Conservation (phyloP, 2,329 filamentous ascomycete species). For the Leptoxyphium fumago region DNA sequence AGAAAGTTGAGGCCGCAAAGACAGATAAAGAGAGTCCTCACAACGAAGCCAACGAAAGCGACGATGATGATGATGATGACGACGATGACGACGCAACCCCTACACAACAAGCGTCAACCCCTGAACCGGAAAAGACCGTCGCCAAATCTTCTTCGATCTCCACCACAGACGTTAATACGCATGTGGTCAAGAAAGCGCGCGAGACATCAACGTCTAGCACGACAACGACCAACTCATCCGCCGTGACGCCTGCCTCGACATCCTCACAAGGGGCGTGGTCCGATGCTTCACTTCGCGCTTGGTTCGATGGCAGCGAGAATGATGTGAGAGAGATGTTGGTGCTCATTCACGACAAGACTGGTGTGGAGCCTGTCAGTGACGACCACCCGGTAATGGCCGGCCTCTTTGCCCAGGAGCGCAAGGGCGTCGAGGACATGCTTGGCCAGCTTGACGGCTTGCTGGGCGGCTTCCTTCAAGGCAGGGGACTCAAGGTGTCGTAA, state of each 20-base stretch:
- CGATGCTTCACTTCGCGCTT: conserved; percentile 69
- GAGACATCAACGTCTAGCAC: conserved; percentile 9
- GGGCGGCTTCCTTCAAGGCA: conserved; percentile 13
- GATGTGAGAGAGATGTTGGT: conserved; percentile 82
- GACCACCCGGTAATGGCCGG: conserved; percentile 73
- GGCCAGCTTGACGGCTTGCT: conserved; percentile 56
- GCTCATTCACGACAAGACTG: conserved; percentile 84
- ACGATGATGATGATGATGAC: not conserved
- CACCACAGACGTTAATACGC: not conserved
- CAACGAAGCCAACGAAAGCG: conserved; percentile 1
- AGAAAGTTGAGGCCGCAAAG: conserved; percentile 2
- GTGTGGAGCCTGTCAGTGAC: conserved; percentile 61
- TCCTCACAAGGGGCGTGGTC: conserved; percentile 58
- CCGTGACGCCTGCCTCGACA: conserved; percentile 24
- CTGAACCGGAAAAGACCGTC: not conserved
- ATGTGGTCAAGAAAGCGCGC: conserved; percentile 1
- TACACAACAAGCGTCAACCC: not conserved
- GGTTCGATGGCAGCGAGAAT: conserved; percentile 68
- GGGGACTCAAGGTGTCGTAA: conserved; percentile 5
- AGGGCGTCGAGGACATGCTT: conserved; percentile 73
- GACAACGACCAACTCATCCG: conserved; percentile 8
- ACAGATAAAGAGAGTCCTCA: not conserved
- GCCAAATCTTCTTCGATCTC: conserved; percentile 2
- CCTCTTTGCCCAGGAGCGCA: conserved; percentile 77
- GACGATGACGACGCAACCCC: conserved; percentile 3